A percentile compares a stretch with the other conserved stretches of the same genome.
Conservation (phyloP, 2,329 filamentous ascomycete species). For the Ambrosiella cleistominuta region DNA sequence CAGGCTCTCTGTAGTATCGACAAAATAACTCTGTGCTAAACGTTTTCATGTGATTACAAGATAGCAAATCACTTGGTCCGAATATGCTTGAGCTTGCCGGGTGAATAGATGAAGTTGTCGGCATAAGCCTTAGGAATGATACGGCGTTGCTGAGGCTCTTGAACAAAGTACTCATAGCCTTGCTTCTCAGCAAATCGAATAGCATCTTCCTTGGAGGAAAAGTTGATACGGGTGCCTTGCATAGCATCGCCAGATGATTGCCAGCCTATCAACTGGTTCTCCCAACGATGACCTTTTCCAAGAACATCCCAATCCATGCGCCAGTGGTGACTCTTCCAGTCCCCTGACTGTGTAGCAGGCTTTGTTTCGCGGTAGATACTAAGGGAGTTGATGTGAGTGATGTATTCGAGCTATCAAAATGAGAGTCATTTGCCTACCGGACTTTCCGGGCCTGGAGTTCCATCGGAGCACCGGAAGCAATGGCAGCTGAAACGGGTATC, state of each 20-base stretch:
- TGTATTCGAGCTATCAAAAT: not conserved
- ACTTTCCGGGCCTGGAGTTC: constrained; percentile 90
- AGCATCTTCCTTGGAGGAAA: constrained; percentile 86
- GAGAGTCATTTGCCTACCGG: constrained; percentile 40
- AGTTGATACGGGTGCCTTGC: constrained; percentile 83
- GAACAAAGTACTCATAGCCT: constrained; percentile 96
- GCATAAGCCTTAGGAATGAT: constrained; percentile 88
- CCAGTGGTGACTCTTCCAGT: constrained; percentile 73
- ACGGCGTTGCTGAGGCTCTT: constrained; percentile 81
- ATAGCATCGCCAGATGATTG: constrained; percentile 88
- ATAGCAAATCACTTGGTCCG: constrained; percentile 50
- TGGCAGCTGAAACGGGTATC: constrained; percentile 58
- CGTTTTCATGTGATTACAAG: not conserved
- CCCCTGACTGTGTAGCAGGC: constrained; percentile 88
- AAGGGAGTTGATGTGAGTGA: constrained; percentile 7
- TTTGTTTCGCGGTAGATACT: constrained; percentile 89
- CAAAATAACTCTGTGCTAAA: not conserved
- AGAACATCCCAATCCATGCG: constrained; percentile 98
- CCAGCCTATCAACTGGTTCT: constrained; percentile 98
- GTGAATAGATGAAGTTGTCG: constrained; percentile 80
- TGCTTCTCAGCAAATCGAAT: constrained; percentile 95
- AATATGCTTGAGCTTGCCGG: constrained; percentile 74
- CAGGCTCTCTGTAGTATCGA: not conserved
- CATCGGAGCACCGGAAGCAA: constrained; percentile 78
- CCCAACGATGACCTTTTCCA: constrained; percentile 85